phyloP scores from a whole-genome alignment of 768 basidiomycete species.

The button mushroom (Agaricus bisporus) region DNA sequence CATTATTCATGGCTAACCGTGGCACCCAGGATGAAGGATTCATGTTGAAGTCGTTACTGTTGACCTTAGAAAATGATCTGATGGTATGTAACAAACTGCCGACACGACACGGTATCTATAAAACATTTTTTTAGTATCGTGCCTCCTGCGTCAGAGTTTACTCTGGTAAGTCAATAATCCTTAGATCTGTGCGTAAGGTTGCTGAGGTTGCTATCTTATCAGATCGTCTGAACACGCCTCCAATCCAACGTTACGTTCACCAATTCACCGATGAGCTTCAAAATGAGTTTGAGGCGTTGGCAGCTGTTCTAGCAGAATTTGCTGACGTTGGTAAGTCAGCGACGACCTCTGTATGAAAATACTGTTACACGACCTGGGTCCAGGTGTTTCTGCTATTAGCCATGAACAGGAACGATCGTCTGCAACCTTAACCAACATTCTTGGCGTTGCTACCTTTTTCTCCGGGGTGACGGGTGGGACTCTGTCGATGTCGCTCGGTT shows the following conservation, averaged over 20 bases:
- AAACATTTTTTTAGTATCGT: not conserved
- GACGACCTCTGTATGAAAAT: too few relatives aligned
- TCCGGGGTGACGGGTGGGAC: conserved; percentile 4
- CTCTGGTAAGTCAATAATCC: not conserved
- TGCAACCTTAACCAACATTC: conserved; percentile 1
- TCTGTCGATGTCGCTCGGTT: not conserved
- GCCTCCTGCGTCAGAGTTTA: conserved; percentile 5
- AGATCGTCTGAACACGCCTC: conserved; percentile 2
- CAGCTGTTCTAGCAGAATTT: not conserved
- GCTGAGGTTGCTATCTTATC: not conserved
- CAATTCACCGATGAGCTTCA: conserved; percentile 2
- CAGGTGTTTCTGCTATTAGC: conserved; percentile 6
- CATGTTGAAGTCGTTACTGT: conserved; percentile 1
- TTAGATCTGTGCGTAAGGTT: not conserved
- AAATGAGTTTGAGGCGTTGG: not conserved
- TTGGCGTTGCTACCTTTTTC: conserved; percentile 5
- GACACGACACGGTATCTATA: not conserved
- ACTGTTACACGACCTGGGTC: not conserved
- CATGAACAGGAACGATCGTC: conserved; percentile 5
- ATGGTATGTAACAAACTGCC: not conserved
- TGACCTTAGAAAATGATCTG: conserved; percentile 3
- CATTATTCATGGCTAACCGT: not conserved
- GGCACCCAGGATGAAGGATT: not conserved
- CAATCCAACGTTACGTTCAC: conserved; percentile 5
- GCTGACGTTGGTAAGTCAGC: not conserved